Evolutionary conservation across 208 protist species (phyloP).

Genomic region (Blastocrithidia nonstop): DNA sequence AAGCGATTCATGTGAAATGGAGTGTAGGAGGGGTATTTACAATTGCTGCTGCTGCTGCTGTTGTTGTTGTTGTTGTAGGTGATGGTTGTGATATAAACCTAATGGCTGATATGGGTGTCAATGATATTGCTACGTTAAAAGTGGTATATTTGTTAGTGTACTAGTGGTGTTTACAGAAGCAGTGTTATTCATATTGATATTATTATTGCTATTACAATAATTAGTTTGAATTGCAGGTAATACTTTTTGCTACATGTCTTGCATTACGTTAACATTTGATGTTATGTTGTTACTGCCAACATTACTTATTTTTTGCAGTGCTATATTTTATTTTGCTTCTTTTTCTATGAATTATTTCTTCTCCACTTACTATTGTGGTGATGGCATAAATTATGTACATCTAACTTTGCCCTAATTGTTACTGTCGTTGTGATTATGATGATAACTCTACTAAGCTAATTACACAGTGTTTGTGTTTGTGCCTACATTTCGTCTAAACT

Average conservation of each 20-base stretch:
- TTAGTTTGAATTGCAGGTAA: background rate
- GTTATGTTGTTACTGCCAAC: too few relatives aligned
- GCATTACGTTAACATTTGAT: background rate
- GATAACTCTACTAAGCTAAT: too few relatives aligned
- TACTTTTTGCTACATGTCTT: background rate
- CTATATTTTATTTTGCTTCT: too few relatives aligned
- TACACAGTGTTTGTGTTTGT: background rate
- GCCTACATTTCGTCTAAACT: background rate
- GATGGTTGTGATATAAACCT: background rate
- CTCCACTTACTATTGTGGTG: too few relatives aligned
- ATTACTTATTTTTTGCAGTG: too few relatives aligned
- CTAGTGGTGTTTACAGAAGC: background rate
- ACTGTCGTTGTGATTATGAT: too few relatives aligned
- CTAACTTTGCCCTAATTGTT: too few relatives aligned
- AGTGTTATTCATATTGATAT: too few relatives aligned
- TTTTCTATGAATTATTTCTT: too few relatives aligned
- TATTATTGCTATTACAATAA: background rate
- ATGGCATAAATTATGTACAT: too few relatives aligned
- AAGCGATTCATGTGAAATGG: slow-evolving; percentile 7
- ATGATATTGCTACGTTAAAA: too few relatives aligned
- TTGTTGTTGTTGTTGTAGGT: slow-evolving; percentile 1
- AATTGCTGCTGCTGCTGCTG: background rate
- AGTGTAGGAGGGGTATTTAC: background rate
- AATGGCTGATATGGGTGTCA: background rate
- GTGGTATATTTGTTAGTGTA: too few relatives aligned